Evolutionary conservation across 2,329 filamentous ascomycete genomes (phyloP), one percentile per base, ranked within the genome.

Genomic region (Tricladium varicosporioides): DNA sequence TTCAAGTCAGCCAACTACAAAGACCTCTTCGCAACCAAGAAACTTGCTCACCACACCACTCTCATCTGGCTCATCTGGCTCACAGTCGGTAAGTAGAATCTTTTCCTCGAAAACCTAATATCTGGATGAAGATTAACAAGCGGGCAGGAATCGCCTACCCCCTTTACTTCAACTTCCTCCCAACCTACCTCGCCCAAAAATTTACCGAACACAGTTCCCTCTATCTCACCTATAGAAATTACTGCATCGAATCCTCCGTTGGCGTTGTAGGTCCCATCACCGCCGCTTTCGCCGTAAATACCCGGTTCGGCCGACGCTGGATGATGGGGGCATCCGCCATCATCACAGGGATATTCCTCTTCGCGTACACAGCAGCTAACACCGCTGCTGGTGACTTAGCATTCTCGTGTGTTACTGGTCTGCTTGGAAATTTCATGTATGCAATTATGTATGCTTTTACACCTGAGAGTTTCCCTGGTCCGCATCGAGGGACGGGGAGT

Each of bases 391-490:
- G 65, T 16, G 64, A 67, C 47, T 51, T 67, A 8, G 65, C 63
- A 2, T 66, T 67, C 40, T 63, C 65, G 3, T 63, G 54, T 45
- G 63, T 67, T 56, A 60, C 64, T 1, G 61, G 61, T 16, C 59
- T 67, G 32, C 27, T 56, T 11, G 52, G 51, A 19, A 54, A 58
- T 14, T 49, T 53, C 27, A 50, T 19, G 40, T 73, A 73, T 53
- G 71, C 69, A 1, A 66, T 73, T 16, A 68, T 73, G 45, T 79
- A 76, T 53, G 76, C 74, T 0, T 78, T 75, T 69, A 84, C 81
- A 0, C 82, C 82, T 0, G 80, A 85, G 62, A 79, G 80, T 0
- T 84, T 85, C 68, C 80, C 80, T 0, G 79, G 77, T 2, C 78
- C 80, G 0, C 74, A 80, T 46, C 73, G 81, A 0, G 82, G 80